Evolutionary conservation across 106 monocot genomes (phyloP), one percentile per base, ranked within the genome.

Genomic region (Amphibolis antarctica): DNA sequence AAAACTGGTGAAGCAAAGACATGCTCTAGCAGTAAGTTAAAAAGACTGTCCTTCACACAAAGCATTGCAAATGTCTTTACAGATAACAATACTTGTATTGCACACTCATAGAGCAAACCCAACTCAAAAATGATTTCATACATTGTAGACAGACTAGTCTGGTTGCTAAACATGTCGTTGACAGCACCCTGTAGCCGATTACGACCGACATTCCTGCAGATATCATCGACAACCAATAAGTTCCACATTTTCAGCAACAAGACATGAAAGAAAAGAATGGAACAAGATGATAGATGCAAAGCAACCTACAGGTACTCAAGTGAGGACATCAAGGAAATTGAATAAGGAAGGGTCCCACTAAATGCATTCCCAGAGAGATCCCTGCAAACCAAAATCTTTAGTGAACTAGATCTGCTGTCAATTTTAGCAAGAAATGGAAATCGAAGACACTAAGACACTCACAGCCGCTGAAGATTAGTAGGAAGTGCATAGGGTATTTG

Each of bases 401-500:
- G 9, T 29, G n/a, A n/a, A n/a, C n/a, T n/a, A 49, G 1, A 65
- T 11, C 21, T 26, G 30, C 24, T 14, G 9, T 0, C 19, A 23
- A 0, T 9, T 46, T 17, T 28, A 21, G 20, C 12, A 53, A 53
- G 26, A 27, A 15, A 23, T 2, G 6, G 42, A 24, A 17, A 36
- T 15, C n/a, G n/a, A 29, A 20, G 27, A 19, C 4, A 29, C 28
- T 30, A 11, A 61, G 59, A 19, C 60, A 61, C 67, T 68, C 60
- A 75, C 74, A 75, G 51, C 18, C 61, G 59, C 49, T 30, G 30
- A 25, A 75, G 17, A 22, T 75, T 75, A 42, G 74, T 67, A 62
- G 74, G 74, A 51, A 75, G 74, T 19, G n/a, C 51, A 53, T 75
- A 75, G 17, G 74, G 74, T 23, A 75, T 61, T 30, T 46, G 60